Percentiles rank a stretch among this genome's conserved stretches.
phyloP scores from a whole-genome alignment of 1,284 basidiomycete genomes.

The Ceratobasidium sp. region DNA sequence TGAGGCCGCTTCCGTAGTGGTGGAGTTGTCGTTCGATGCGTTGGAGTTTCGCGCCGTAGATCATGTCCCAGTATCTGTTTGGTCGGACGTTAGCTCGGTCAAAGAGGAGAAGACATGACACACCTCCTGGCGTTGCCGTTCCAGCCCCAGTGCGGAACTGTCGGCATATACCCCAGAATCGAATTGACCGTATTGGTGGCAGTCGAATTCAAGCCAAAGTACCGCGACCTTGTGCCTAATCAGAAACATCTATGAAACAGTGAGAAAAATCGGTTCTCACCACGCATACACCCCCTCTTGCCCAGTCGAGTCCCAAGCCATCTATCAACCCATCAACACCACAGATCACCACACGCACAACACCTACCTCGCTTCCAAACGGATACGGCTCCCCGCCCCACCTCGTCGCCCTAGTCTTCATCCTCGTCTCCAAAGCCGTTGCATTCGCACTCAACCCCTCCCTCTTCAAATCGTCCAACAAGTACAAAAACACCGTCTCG shows the following conservation, averaged over 20 bases:
- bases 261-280: background rate
- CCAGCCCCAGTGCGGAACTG: conserved; percentile 70
- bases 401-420: conserved; percentile 59
- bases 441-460: conserved; percentile 65
- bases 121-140: conserved; percentile 69
- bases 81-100: background rate
- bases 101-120: conserved; percentile 51
- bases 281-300: conserved; percentile 52
- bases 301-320: conserved; percentile 72
- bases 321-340: conserved; percentile 63
- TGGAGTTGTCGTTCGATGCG: conserved; percentile 69
- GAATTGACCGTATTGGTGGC: conserved; percentile 67
- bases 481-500: conserved; percentile 64
- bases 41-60: conserved; percentile 67
- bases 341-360: background rate
- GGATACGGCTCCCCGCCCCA: conserved; percentile 66
- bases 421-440: conserved; percentile 61
- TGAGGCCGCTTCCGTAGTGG: conserved; percentile 69
- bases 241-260: background rate
- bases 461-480: conserved; percentile 65
- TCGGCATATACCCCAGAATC: conserved; percentile 67
- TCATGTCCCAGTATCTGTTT: conserved; percentile 61
- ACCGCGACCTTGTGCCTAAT: conserved; percentile 66
- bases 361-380: conserved; percentile 51
- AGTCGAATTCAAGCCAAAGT: conserved; percentile 65